Evolutionary conservation across 2,329 filamentous ascomycete genomes (phyloP), one percentile per base, ranked within the genome.

Genomic region (Botryosphaeria agaves): DNA sequence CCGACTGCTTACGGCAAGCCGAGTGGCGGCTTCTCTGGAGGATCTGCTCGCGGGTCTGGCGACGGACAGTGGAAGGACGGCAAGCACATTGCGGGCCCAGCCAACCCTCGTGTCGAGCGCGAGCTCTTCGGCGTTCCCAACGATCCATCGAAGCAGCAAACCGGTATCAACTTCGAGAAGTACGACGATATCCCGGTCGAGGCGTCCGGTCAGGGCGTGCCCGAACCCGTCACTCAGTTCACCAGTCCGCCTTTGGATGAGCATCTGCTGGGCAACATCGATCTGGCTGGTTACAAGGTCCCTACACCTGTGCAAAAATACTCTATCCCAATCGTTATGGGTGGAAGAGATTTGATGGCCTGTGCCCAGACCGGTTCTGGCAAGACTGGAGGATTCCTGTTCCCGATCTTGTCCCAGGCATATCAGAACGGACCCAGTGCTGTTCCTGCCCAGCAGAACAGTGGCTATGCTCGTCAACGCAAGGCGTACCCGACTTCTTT

Each of bases 111-210:
- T 45, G 42, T 92, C 28, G 89, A 98, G 70, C 85, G 85, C 46
- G 89, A 98, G 52, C 78, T 98, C 31, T 98, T 94, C 55, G 89
- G 89, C 49, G 66, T 78, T 30, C 64, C 76, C 45, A 87, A 95
- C 56, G 89, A 95, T 51, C 83, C 87, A 39, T 74, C 78, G 42
- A 95, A 94, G 69, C 81, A 93, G 57, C 81, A 91, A 49, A 94
- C 84, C 19, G 89, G 89, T 59, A 95, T 98, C 78, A 98, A 98
- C 72, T 98, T 98, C 55, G 78, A 93, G 65, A 98, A 98, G 69
- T 98, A 98, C 61, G 89, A 98, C 52, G 89, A 98, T 57, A 98
- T 98, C 42, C 89, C 89, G 32, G 89, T 98, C 41, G 89, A 95
- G 62, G 89, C 89, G 39, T 94, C 87, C 36, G 89, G 89, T 36